phyloP scores from a whole-genome alignment of 129 eudicot genomes.

The Flaveria sonorensis region DNA sequence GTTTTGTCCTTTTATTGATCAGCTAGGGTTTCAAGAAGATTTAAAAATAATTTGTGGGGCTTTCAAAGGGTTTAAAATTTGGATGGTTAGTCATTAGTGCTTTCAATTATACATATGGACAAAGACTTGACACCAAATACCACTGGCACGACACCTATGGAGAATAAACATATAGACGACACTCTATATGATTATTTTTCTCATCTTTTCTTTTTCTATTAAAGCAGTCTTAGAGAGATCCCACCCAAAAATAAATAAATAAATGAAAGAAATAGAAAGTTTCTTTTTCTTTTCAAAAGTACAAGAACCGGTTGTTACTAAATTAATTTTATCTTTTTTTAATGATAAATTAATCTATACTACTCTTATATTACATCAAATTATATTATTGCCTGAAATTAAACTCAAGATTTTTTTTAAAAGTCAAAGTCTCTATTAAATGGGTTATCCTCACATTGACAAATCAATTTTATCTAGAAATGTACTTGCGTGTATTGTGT shows the following conservation, averaged over 20 bases:
- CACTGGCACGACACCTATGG: constrained; percentile 61
- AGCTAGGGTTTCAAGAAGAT: constrained; percentile 32
- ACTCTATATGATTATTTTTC: constrained; percentile 26
- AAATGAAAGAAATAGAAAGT: neutral
- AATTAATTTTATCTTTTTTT: too few species aligned
- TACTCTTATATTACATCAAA: too few species aligned
- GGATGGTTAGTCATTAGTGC: constrained; percentile 46
- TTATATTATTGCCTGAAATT: too few species aligned
- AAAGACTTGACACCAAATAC: constrained; percentile 70
- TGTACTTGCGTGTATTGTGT: too few species aligned
- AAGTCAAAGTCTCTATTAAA: too few species aligned
- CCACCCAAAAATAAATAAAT: constrained; percentile 10
- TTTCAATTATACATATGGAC: constrained; percentile 67
- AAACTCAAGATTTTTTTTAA: too few species aligned
- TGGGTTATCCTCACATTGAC: too few species aligned
- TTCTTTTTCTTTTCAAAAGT: too few species aligned
- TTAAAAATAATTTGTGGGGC: constrained; percentile 5
- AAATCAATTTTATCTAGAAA: too few species aligned
- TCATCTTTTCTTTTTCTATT: constrained; percentile 12
- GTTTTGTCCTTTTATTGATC: constrained; percentile 31
- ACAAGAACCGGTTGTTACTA: too few species aligned
- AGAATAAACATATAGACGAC: constrained; percentile 50
- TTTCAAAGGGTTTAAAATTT: constrained; percentile 23
- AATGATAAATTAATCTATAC: too few species aligned
- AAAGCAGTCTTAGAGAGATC: constrained; percentile 35